These are phyloP conservation scores for Sporothrix luriei DNA, from an alignment of 2,329 filamentous ascomycete genomes.

Conservation along the genomic window DNA sequence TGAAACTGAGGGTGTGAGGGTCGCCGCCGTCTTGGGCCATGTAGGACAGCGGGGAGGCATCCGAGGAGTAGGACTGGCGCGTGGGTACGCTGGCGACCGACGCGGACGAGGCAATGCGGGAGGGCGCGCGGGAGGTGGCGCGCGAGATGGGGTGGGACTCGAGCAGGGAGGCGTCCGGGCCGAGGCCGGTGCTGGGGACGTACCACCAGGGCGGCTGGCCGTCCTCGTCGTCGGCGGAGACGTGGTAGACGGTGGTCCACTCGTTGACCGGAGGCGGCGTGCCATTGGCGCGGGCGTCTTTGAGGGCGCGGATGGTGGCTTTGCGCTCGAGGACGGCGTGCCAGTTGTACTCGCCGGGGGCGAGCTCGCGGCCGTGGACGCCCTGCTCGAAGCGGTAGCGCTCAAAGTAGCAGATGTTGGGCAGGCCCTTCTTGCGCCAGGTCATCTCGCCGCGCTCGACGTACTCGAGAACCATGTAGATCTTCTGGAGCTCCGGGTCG, in stretches of 20 bases:
- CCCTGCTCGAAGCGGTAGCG: slow-evolving; percentile 77
- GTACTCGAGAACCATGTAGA: slow-evolving; percentile 96
- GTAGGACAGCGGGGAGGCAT: slow-evolving; percentile 39
- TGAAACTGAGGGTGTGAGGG: neutral
- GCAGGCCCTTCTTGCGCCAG: slow-evolving; percentile 87
- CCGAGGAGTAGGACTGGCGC: slow-evolving; percentile 44
- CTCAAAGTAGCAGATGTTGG: slow-evolving; percentile 81
- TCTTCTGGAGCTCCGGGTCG: slow-evolving; percentile 93
- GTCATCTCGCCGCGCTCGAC: slow-evolving; percentile 92
- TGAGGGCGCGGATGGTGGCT: slow-evolving; percentile 59
- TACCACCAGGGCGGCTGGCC: slow-evolving; percentile 48
- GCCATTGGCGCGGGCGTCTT: slow-evolving; percentile 53
- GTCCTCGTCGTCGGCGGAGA: slow-evolving; percentile 54
- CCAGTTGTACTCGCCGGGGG: slow-evolving; percentile 63
- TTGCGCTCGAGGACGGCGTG: slow-evolving; percentile 62
- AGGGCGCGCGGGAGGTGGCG: slow-evolving; percentile 48
- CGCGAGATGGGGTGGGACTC: slow-evolving; percentile 46
- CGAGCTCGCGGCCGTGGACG: slow-evolving; percentile 61
- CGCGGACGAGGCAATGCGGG: slow-evolving; percentile 52
- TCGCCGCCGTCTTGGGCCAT: slow-evolving; percentile 35
- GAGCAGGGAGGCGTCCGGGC: slow-evolving; percentile 15
- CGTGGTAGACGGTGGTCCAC: slow-evolving; percentile 85
- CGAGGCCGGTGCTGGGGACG: slow-evolving; percentile 29
- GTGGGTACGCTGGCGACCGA: slow-evolving; percentile 46
- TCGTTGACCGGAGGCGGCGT: slow-evolving; percentile 61